Evolutionary conservation across 2,329 filamentous ascomycete species (phyloP), one percentile per base, ranked within the genome.

Genomic region (Cercospora sp.): DNA sequence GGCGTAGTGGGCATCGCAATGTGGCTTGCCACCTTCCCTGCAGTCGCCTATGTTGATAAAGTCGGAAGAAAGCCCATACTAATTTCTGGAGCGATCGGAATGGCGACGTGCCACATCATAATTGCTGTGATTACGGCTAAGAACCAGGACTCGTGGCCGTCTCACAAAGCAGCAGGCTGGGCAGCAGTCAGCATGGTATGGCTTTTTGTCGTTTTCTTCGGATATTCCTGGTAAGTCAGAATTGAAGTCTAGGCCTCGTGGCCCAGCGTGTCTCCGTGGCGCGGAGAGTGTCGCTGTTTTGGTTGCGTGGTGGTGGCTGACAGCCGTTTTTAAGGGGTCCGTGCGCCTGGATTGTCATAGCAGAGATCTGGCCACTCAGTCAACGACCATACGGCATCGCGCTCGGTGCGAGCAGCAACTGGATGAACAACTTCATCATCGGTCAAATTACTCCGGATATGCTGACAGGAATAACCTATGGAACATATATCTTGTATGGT

Each of bases 151-250:
- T 79, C 83, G 3, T 93, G 90, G 83, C 76, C 78, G 0, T 75
- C 81, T 0, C 85, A 92, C 69, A 73, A 78, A 6, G 86, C 85
- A 0, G 89, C 89, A 0, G 90, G 90, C 1, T 93, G 91, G 91
- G 90, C 82, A 4, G 86, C 89, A 0, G 89, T 87, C 5, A 83
- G 78, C 63, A 90, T 91, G 86, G 87, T 91, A 8, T 93, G 90
- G 90, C 82, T 93, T 0, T 93, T 91, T 71, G 88, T 91, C 30
- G 82, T 91, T 31, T 86, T 91, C 78, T 93, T 93, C 74, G 91
- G 89, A 31, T 92, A 91, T 76, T 58, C 45, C 16, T 67, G 65
- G 64, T 59, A n/a, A 59, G 55, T 57, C 8, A n/a, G 1, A 2
- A n/a, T 9, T 1, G 16, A 42, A n/a, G 16, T 42, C 36, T 42